Base-by-base conservation (phyloP, 371 early-diverging fungal genomes). In the Mucor lusitanicus region DNA sequence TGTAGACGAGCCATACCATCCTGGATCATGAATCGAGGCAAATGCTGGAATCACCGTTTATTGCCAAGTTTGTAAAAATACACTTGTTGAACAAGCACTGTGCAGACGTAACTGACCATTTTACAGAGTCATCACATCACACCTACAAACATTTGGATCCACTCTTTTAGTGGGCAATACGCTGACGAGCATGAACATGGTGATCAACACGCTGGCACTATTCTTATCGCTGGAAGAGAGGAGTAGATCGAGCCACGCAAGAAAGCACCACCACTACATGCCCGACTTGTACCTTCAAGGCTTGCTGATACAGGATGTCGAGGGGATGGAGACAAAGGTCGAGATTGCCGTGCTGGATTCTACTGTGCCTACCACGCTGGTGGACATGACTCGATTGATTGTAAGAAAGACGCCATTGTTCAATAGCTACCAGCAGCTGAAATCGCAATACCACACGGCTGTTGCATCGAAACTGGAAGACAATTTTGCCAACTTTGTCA, bases 101-200 rank as follows among this genome's bases (percentile, higher is more conserved):
- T 59, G 21, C 66, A 65, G 39, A 39, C 27, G 8, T 58, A n/a
- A 56, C 39, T 66, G 25, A 66, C 44, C n/a, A 28, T 37, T 4
- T 19, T n/a, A 28, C 48, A 85, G 85, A 44, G 78, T 85, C 33
- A 85, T 87, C 33, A 87, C 88, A 12, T 85, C 85, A 0, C 88
- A 87, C 63, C 68, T 87, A 17, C 84, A 85, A 62, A 85, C 88
- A 13, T 78, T 79, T 63, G 84, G 81, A 0, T 87, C 85, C 0
- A 85, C 88, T 0, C 71, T 87, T 6, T 67, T 87, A 3, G 69
- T 84, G 0, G 88, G 88, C 53, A 85, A 82, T 58, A 85, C 77
- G 25, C 74, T 87, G 12, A 82, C 84, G 6, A 81, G 79, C n/a
- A 85, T 87, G 83, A 87, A 87, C 61, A 83, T 79, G 84, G 88